Evolutionary conservation across 169 alveolate genomes (phyloP), one percentile per base, ranked within the genome.

Genomic region (Plasmodium billcollinsi): DNA sequence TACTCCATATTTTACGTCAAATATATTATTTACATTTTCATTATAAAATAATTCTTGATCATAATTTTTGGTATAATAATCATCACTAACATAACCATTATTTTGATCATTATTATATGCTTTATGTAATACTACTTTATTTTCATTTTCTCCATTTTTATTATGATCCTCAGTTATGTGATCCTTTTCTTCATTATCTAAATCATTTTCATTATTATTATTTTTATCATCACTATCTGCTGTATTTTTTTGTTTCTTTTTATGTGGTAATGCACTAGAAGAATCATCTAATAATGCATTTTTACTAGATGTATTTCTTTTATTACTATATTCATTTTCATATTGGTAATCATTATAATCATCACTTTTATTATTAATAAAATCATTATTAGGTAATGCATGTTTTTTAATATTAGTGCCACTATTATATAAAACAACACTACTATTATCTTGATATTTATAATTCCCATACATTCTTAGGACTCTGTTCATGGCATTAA

Each of bases 401-500:
- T 86, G 92, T 47, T 72, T 86, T 59, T 71, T 86, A 15, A 86
- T 54, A 59, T 45, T 62, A 20, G 54, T 20, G 20, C 56, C 58
- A 33, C 33, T 72, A 61, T n/a, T 71, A 33, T 47, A 56, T 49
- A 56, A 54, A 12, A 29, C 71, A 12, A 58, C 43, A 6, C 56
- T 33, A 52, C 61, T 59, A n/a, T 11, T 86, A 39, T 86, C 92
- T 9, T 86, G 45, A 65, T 62, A 71, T 33, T 63, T 72, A 39
- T 86, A 86, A 65, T 93, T 93, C 20, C 97, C 97, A 86, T 95
- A 96, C 54, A 95, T 94, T 67, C 94, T 90, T 20, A 96, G 80
- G 43, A 96, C 89, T 39, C 90, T 92, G 54, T 93, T 94, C 97
- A 96, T 88, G 8, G 95, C 94, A 33, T 78, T 88, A 70, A 93